Evolutionary conservation across 169 alveolate species (phyloP), one percentile per base, ranked within the genome.

Genomic region (Plasmodium reichenowi): DNA sequence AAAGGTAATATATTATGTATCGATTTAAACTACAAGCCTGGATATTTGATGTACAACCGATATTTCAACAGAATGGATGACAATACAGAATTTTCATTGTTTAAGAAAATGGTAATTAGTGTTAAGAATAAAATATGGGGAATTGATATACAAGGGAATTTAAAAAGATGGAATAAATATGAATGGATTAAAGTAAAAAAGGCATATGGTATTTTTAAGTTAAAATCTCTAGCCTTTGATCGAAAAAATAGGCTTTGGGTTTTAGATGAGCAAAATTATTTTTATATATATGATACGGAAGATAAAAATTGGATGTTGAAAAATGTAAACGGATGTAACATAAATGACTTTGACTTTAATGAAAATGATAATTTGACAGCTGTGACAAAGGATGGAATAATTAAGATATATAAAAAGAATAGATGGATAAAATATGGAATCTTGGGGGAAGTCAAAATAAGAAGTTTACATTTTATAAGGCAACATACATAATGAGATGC

Each of bases 41-140:
- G 91, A 17, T 83, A 67, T 83, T 22, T 83, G 12, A 24, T 83
- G 74, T 58, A n/a, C 17, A 68, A 54, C 22, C 68, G 59, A 58
- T 58, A 50, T 24, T 83, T 83, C 43, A n/a, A 83, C 13, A 67
- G 58, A 58, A 70, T 83, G 58, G 91, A 83, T n/a, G 43, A 80
- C 22, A 60, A 38, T 12, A 54, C 10, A 45, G 91, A 70, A 68
- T 12, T 20, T 13, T 29, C 22, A 47, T 56, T 52, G 26, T 67
- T 83, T 56, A 26, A 58, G 15, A 67, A 83, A 83, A 83, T 83
- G 10, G 74, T 62, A 12, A 68, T 68, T 54, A 70, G 73, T 68
- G 13, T n/a, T 13, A 83, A 72, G 50, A 83, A 83, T 48, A 66
- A 83, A 56, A 83, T 83, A n/a, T 83, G 91, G 91, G 91, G 85